phyloP scores from a whole-genome alignment of 2,329 filamentous ascomycete species.

The Geosmithia putterillii region DNA sequence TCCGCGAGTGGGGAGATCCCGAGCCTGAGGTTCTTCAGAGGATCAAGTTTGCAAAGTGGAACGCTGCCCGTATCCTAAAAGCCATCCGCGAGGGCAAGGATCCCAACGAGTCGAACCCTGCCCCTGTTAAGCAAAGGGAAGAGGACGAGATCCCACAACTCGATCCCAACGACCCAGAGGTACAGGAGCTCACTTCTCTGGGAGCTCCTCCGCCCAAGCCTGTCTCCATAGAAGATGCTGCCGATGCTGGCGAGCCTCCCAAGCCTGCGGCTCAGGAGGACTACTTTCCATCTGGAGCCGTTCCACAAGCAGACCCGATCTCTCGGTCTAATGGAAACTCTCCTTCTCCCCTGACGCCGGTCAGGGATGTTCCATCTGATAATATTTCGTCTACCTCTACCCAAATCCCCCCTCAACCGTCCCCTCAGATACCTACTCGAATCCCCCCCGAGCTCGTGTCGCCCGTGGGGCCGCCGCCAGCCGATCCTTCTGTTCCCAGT shows the following conservation, averaged over 20 bases:
- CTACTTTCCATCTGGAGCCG: constrained; percentile 17
- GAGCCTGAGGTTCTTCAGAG: constrained; percentile 71
- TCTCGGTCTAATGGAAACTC: constrained; percentile 9
- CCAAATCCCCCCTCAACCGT: constrained; percentile 14
- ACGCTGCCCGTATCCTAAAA: constrained; percentile 80
- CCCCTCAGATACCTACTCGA: constrained; percentile 13
- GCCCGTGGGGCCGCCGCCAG: constrained; percentile 6
- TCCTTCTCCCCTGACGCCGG: constrained; percentile 8
- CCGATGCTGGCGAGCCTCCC: constrained; percentile 27
- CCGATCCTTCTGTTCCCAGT: constrained; percentile 8
- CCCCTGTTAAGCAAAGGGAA: constrained; percentile 25
- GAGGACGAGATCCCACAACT: constrained; percentile 15
- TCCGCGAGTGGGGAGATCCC: constrained; percentile 68
- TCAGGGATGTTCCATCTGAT: constrained; percentile 7
- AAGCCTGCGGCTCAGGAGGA: constrained; percentile 11
- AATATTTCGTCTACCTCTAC: constrained; percentile 7
- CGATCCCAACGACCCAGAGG: constrained; percentile 54
- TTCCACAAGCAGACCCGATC: constrained; percentile 8
- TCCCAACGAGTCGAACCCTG: constrained; percentile 83
- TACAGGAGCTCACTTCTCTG: constrained; percentile 31
- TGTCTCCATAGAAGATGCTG: constrained; percentile 39
- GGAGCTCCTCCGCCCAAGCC: constrained; percentile 21
- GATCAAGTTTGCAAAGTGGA: constrained; percentile 95
- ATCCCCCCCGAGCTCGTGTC: constrained; percentile 11
- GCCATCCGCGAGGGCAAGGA: constrained; percentile 85